Evolutionary conservation across 163 green algal species (phyloP), one percentile per base, ranked within the genome.

Genomic region (Chlamydomonas reinhardtii): DNA sequence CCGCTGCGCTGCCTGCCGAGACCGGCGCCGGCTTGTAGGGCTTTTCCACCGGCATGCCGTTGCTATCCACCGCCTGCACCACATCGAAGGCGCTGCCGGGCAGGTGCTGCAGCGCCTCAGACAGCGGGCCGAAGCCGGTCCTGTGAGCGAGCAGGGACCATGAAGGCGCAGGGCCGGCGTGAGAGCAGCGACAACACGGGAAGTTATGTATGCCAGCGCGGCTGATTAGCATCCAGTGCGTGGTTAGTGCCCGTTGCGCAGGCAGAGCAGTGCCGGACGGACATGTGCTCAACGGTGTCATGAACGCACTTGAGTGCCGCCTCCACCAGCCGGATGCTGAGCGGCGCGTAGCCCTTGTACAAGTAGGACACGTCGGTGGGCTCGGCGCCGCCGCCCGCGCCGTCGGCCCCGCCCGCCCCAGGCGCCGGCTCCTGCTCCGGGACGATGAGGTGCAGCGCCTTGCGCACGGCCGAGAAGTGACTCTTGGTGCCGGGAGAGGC

Each of bases 251-350:
- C n/a, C n/a, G n/a, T n/a, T n/a, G n/a, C n/a, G n/a, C n/a, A n/a
- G n/a, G n/a, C n/a, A n/a, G n/a, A n/a, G n/a, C n/a, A n/a, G n/a
- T n/a, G n/a, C n/a, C n/a, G n/a, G 27, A 71, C 12, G 16, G 62
- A 35, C 12, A 24, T 48, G 39, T 5, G 39, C 39, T 8, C 39
- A 48, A 8, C 19, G 59, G 39, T 48, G 39, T 48, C 5, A 5
- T 14, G 6, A 22, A 65, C 76, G 8, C 72, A 83, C 62, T 74
- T 84, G 22, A 98, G 61, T 16, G 96, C 95, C n/a, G 90, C 73
- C 81, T 99, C 94, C 82, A 98, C 93, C 43, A 99, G 84, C 25
- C 96, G 92, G 4, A 97, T 93, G 75, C 88, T 96, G n/a, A 99
- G 82, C 4, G 97, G 97, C 4, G 96, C 96, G 76, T 99, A 99